These are phyloP conservation scores for Ascobolus immersus DNA, from an alignment of 495 filamentous ascomycete species.

Conservation along the genomic window DNA sequence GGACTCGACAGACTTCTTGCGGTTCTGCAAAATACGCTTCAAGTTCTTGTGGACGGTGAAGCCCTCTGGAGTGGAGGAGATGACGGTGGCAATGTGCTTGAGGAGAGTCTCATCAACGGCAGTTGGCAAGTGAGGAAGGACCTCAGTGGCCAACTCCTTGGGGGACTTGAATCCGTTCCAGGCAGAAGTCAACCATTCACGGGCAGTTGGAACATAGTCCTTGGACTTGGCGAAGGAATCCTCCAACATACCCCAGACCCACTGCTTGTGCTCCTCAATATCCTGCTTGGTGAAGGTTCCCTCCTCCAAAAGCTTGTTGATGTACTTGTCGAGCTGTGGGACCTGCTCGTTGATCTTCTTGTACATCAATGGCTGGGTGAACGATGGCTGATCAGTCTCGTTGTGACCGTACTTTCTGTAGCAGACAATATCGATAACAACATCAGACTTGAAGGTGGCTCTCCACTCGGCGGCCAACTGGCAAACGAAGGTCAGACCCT, in stretches of 20 bases:
- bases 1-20: conserved; percentile 78
- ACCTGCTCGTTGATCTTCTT: conserved; percentile 69
- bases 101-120: conserved; percentile 44
- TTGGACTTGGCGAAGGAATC: conserved; percentile 91
- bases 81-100: conserved; percentile 50
- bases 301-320: conserved; percentile 65
- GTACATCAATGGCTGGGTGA: conserved; percentile 99
- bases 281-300: conserved; percentile 91
- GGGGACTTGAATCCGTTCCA: conserved; percentile 99
- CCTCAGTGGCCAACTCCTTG: conserved; percentile 86
- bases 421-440: conserved; percentile 93
- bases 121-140: conserved; percentile 77
- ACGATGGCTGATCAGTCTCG: conserved; percentile 95
- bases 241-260: conserved; percentile 97
- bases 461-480: conserved; percentile 92
- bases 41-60: conserved; percentile 83
- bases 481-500: conserved; percentile 94
- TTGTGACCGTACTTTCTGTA: conserved; percentile 99
- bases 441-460: conserved; percentile 88
- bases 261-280: conserved; percentile 95
- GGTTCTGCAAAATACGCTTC: conserved; percentile 75
- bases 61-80: conserved; percentile 50
- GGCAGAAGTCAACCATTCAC: conserved; percentile 93
- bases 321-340: conserved; percentile 61
- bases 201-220: conserved; percentile 85